Percentiles rank a stretch among this genome's conserved stretches.
phyloP scores from a whole-genome alignment of 306 rosid species.

The Prunus kanzakura region DNA sequence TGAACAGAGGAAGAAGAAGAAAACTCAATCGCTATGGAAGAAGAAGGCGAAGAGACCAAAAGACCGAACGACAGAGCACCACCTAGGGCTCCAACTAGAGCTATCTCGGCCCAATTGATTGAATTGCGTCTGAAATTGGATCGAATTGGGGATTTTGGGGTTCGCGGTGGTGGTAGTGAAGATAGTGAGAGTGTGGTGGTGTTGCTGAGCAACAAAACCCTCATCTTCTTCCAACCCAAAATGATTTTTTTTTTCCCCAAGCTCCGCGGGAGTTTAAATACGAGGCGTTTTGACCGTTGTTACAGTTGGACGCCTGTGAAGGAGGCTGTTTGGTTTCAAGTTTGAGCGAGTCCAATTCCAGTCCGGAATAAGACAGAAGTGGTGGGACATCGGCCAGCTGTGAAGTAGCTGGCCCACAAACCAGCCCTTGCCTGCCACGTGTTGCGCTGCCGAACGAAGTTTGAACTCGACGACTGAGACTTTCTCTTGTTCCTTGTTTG shows the following conservation, averaged over 20 bases:
- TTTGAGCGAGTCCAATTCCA: neutral
- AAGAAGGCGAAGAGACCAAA: conserved; percentile 33
- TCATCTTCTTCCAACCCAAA: conserved; percentile 33
- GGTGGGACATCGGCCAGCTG: neutral
- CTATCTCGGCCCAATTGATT: conserved; percentile 21
- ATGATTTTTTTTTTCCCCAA: neutral
- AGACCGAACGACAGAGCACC: conserved; percentile 49
- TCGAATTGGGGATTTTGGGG: conserved; percentile 23
- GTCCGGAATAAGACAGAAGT: neutral
- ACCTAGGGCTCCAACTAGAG: conserved; percentile 37
- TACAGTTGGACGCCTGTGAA: neutral
- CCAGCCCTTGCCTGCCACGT: neutral
- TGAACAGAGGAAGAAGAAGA: conserved; percentile 10
- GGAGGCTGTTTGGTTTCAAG: neutral
- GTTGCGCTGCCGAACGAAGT: neutral
- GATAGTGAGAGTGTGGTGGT: conserved; percentile 27
- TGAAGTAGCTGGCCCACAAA: neutral
- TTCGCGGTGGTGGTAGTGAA: neutral
- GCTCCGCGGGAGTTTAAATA: neutral
- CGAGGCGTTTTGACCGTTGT: neutral
- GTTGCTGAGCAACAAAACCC: conserved; percentile 31
- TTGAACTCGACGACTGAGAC: neutral
- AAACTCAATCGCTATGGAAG: conserved; percentile 34
- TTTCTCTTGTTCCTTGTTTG: no score
- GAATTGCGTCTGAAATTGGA: conserved; percentile 10